These are phyloP conservation scores for Sphagnum magellanicum DNA, from an alignment of 228 moss, liverwort and hornwort species.

Conservation along the genomic window DNA sequence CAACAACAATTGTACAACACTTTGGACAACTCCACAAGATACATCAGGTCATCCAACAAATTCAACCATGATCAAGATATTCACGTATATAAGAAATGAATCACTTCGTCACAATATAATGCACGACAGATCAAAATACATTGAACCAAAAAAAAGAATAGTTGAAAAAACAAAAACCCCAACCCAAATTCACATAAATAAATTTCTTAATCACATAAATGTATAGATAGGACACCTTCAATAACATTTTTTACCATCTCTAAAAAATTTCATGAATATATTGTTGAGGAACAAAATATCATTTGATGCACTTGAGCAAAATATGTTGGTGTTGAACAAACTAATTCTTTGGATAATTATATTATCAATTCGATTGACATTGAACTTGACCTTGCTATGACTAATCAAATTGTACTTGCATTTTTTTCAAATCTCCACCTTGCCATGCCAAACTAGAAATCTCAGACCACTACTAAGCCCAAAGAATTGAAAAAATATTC, in stretches of 20 bases:
- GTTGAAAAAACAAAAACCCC: too few relatives aligned
- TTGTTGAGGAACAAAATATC: neutral
- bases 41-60: neutral
- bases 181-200: too few relatives aligned
- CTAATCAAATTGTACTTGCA: slow-evolving; percentile 78
- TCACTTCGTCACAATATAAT: too few relatives aligned
- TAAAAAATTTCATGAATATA: too few relatives aligned
- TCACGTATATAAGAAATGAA: too few relatives aligned
- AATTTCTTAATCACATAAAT: too few relatives aligned
- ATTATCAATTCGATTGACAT: slow-evolving; percentile 92
- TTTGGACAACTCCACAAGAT: neutral
- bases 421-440: slow-evolving; percentile 95
- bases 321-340: slow-evolving; percentile 89
- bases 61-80: too few relatives aligned
- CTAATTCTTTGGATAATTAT: slow-evolving; percentile 98
- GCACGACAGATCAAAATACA: too few relatives aligned
- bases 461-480: neutral
- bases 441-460: slow-evolving; percentile 8
- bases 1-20: neutral
- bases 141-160: too few relatives aligned
- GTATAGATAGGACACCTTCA: too few relatives aligned
- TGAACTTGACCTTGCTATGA: slow-evolving; percentile 93
- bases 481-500: too few relatives aligned
- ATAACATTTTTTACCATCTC: too few relatives aligned
- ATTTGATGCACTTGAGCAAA: slow-evolving; percentile 83